A percentile compares a stretch with the other conserved stretches of the same genome.
These are phyloP conservation scores for Clavaria fumosa DNA, from an alignment of 768 basidiomycete genomes.

Conservation along the genomic window DNA sequence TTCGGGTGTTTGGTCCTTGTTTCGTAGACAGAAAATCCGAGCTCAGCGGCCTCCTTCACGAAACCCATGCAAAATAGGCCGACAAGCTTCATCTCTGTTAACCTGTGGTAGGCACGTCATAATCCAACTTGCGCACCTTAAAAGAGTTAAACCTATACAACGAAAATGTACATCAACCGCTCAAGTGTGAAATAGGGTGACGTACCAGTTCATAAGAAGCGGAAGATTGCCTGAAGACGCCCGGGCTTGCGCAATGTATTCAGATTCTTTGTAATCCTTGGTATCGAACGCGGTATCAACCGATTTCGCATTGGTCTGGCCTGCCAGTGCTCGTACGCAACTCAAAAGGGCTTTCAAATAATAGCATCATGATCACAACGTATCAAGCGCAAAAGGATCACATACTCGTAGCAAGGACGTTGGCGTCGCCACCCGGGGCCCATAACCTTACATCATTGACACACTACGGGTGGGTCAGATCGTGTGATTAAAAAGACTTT, in stretches of 20 bases:
- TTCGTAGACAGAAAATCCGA: conserved; percentile 49
- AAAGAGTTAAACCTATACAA: conserved; percentile 50
- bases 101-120: too few species aligned
- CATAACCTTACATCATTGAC: conserved; percentile 39
- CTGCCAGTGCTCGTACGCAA: conserved; percentile 48
- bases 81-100: conserved; percentile 47
- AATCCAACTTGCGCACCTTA: too few species aligned
- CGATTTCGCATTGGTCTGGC: conserved; percentile 35
- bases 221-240: conserved; percentile 31
- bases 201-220: conserved; percentile 47
- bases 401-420: conserved; percentile 38
- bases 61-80: conserved; percentile 48
- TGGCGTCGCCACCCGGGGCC: conserved; percentile 38
- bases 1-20: conserved; percentile 48
- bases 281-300: conserved; percentile 44
- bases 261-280: conserved; percentile 38
- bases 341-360: conserved; percentile 34
- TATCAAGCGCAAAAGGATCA: conserved; percentile 3
- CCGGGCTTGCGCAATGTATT: conserved; percentile 32
- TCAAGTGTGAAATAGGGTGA: not conserved
- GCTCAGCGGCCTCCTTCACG: conserved; percentile 37
- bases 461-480: conserved; percentile 25
- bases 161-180: not conserved
- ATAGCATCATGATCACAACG: conserved; percentile 1
- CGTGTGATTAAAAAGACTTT: too few species aligned